Base-by-base conservation (phyloP, 306 rosid species). In the Morella rubra region DNA sequence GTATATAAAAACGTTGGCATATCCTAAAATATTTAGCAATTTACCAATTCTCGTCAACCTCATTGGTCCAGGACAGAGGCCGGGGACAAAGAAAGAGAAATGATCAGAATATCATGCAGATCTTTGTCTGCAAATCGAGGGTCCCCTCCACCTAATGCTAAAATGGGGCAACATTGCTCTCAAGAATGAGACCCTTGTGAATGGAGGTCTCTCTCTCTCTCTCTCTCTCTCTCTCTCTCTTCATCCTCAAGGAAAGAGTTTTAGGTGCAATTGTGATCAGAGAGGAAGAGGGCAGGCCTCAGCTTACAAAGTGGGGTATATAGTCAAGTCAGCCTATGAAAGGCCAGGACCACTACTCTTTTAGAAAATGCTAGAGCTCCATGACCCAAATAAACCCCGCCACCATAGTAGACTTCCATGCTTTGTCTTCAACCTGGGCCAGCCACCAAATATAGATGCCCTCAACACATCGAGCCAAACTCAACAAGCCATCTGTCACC, bases 201-300 rank as follows among this genome's bases (percentile, higher is more conserved):
- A 20, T 76, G 80, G 73, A 53, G 49, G 67, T 76, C 55, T 56
- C 74, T 76, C 54, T 68, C 80, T 41, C 44, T 49, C 54, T 56
- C 74, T 76, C 54, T 68, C 80, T 41, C 44, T 49, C 54, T 76
- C 44, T 56, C 74, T 76, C 54, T 68, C 80, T 40, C 22, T 49
- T 46, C 42, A 10, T 55, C 20, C 18, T 44, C 71, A 65, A 18
- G 15, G 22, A 65, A 65, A 42, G 50, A 16, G 47, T 4, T 18
- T 41, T 42, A 0, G 13, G 42, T 42, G 47, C 0, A 2, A 1
- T 22, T 16, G 49, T 7, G 40, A 9, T 1, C 32, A 41, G 50
- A 41, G 46, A 16, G 71, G 46, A 12, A 5, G 50, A 65, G 50
- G 24, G 12, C 70, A 27, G 14, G 12, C 70, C 13, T 41, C 6